Base-by-base conservation (phyloP, 306 rosid genomes). In the Delonix regia region DNA sequence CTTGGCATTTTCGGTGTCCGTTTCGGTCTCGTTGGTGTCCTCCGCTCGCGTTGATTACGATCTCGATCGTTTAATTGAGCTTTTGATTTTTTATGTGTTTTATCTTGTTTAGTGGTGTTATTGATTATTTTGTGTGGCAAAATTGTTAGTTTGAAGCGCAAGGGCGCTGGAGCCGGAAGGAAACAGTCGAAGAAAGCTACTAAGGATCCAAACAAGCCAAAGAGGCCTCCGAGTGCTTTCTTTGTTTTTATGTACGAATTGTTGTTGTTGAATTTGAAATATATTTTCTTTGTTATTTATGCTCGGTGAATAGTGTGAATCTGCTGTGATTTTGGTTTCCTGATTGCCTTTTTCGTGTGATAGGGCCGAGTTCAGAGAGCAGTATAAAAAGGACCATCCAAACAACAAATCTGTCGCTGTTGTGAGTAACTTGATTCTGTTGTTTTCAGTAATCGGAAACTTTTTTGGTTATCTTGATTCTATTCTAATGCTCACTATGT, bases 191-290 rank as follows among this genome's bases (percentile, higher is more conserved):
- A 84, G 85, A 94, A 91, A 34, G 94, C 89, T 1, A 92, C 84
- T 0, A 92, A 95, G 89, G 99, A 92, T 89, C 99, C 97, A 1
- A 95, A 92, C 90, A 95, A 88, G 86, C 98, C 98, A 0, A 92
- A 92, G 85, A 91, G 94, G 86, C 99, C 99, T 79, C 93, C 98
- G 0, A 92, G 97, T 77, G 97, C 99, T 61, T 95, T 95, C 88
- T 95, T 95, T 62, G 97, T 95, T 66, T 94, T 92, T 89, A 92
- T 94, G 97, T 92, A 83, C 2, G 81, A 6, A 61, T 57, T 12
- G 2, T 36, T 12, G 2, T 36, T 2, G 0, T 28, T 33, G n/a
- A 11, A 48, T 7, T 25, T 6, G 4, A 69, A 80, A 78, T 86
- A 62, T 33, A 49, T 5, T 34, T 69, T 49, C 0, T 10, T 33